Percentiles rank a stretch among this genome's conserved stretches.
Conservation (phyloP, 2,329 filamentous ascomycete genomes). For the Aspergillus sp. region DNA sequence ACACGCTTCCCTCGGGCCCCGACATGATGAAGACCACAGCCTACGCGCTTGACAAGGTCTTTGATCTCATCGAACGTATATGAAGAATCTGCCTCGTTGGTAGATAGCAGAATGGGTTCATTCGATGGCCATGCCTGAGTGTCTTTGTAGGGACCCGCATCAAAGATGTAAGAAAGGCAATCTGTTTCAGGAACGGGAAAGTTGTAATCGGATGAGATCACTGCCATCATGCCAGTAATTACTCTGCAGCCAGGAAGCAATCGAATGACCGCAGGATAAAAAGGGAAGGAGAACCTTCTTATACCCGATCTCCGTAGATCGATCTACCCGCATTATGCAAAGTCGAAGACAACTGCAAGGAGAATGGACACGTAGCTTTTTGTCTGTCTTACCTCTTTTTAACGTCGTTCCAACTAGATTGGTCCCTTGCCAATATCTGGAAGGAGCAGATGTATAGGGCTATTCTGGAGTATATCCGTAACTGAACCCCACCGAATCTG, state of each 20-base stretch:
- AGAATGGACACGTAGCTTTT: too few species aligned
- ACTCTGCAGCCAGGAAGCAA: background rate
- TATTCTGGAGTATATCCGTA: too few species aligned
- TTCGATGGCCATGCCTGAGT: background rate
- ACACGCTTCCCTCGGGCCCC: background rate
- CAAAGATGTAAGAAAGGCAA: background rate
- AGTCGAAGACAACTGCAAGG: too few species aligned
- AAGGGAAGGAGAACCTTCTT: too few species aligned
- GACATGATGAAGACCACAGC: background rate
- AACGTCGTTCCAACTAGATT: too few species aligned
- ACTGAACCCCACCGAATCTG: too few species aligned
- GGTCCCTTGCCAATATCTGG: too few species aligned
- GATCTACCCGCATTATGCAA: too few species aligned
- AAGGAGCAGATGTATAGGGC: too few species aligned
- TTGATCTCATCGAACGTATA: background rate
- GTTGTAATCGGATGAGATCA: background rate
- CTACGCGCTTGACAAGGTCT: background rate
- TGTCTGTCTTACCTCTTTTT: too few species aligned
- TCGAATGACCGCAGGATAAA: background rate
- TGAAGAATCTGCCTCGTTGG: background rate
- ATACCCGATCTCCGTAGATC: too few species aligned
- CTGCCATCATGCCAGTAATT: background rate
- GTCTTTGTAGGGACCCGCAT: background rate
- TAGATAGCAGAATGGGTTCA: background rate
- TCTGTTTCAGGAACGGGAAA: background rate